A percentile compares a stretch with the other conserved stretches of the same genome.
Evolutionary conservation across 2,329 filamentous ascomycete genomes (phyloP).

Genomic region (Fusarium siculi): DNA sequence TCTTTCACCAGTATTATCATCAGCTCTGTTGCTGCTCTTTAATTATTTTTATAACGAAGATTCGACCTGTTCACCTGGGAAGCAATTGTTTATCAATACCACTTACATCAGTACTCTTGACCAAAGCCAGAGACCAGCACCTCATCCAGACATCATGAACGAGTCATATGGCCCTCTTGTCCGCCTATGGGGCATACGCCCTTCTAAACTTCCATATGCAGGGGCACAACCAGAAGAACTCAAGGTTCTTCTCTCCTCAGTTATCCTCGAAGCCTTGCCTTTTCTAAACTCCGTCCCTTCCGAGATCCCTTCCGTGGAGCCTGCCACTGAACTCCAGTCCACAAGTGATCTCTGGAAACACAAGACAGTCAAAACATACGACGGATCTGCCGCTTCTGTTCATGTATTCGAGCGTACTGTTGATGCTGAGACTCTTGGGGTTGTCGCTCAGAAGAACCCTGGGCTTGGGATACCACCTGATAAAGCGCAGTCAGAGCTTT

Average conservation of each 20-base stretch:
- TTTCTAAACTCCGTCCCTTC: slow-evolving; percentile 68
- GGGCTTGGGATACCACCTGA: slow-evolving; percentile 36
- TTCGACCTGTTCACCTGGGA: background rate
- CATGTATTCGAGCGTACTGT: slow-evolving; percentile 65
- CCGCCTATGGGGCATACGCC: slow-evolving; percentile 63
- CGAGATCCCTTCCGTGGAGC: slow-evolving; percentile 27
- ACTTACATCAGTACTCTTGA: slow-evolving; percentile 1
- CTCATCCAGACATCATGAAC: slow-evolving; percentile 25
- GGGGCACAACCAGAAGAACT: slow-evolving; percentile 56
- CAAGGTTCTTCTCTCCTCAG: slow-evolving; percentile 59
- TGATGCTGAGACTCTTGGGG: slow-evolving; percentile 55
- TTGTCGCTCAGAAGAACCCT: slow-evolving; percentile 50
- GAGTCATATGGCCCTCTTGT: slow-evolving; percentile 58
- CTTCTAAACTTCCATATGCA: slow-evolving; percentile 58
- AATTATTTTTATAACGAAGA: background rate
- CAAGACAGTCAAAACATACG: slow-evolving; percentile 60
- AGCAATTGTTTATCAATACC: background rate
- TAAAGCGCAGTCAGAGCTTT: slow-evolving; percentile 60
- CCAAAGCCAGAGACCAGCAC: background rate
- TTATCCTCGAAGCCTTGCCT: slow-evolving; percentile 67
- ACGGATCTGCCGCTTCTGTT: slow-evolving; percentile 62
- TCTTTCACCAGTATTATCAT: background rate
- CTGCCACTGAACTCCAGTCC: slow-evolving; percentile 34
- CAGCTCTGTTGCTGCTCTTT: background rate
- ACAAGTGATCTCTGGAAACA: slow-evolving; percentile 57